Evolutionary conservation across 2,329 filamentous ascomycete genomes (phyloP).

Genomic region (Blastomyces parvus): DNA sequence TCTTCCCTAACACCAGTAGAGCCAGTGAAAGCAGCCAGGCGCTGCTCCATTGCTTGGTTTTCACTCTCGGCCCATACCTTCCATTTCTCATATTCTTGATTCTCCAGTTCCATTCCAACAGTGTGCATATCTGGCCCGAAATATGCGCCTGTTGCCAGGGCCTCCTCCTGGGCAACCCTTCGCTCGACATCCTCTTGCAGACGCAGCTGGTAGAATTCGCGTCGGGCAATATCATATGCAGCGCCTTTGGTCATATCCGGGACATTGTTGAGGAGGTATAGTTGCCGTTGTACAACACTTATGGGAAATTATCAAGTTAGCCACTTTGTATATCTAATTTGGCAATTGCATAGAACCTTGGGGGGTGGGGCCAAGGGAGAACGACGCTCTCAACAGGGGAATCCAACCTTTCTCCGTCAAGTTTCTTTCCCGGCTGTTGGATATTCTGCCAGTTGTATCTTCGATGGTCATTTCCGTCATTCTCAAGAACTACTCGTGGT

Average conservation of each 20-base stretch:
- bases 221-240: conserved; percentile 79
- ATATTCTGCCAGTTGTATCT: conserved; percentile 70
- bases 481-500: conserved; percentile 74
- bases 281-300: conserved; percentile 89
- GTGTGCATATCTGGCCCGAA: conserved; percentile 71
- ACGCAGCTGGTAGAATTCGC: conserved; percentile 80
- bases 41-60: conserved; percentile 41
- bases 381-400: neutral
- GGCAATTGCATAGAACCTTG: neutral
- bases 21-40: conserved; percentile 36
- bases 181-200: conserved; percentile 73
- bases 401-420: conserved; percentile 74
- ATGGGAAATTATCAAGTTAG: neutral
- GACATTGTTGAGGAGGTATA: conserved; percentile 66
- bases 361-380: neutral
- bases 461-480: conserved; percentile 71
- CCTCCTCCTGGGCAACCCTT: conserved; percentile 80
- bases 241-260: conserved; percentile 49
- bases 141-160: conserved; percentile 72
- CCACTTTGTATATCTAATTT: neutral
- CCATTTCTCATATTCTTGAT: conserved; percentile 72
- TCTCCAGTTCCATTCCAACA: conserved; percentile 72
- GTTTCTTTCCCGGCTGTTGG: conserved; percentile 60
- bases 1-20: conserved; percentile 6
- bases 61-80: conserved; percentile 62